Percentiles rank a stretch among this genome's conserved stretches.
These are phyloP conservation scores for Lophium mytilinum DNA, from an alignment of 495 filamentous ascomycete species.

Conservation along the genomic window DNA sequence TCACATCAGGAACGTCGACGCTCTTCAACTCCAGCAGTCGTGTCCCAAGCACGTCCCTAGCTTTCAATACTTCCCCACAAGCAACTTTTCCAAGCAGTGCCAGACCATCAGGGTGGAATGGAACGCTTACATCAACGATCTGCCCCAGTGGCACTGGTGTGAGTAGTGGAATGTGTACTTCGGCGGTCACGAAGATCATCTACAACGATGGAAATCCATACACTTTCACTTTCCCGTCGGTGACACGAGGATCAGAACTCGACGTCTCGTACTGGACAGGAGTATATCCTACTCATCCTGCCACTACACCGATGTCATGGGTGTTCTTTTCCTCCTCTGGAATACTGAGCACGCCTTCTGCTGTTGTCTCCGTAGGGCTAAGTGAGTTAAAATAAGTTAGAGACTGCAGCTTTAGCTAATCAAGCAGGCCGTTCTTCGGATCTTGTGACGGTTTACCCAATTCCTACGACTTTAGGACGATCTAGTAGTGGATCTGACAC, in stretches of 20 bases:
- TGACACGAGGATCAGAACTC: neutral
- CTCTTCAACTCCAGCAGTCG: neutral
- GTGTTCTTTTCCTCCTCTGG: no score
- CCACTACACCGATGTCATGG: neutral
- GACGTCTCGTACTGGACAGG: conserved; percentile 19
- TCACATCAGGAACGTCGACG: no score
- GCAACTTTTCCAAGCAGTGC: no score
- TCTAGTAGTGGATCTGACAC: neutral
- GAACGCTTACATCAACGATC: neutral
- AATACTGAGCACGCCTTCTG: no score
- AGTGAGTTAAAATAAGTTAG: no score
- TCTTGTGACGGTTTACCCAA: neutral
- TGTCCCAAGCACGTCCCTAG: no score
- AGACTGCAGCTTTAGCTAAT: no score
- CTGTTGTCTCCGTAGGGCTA: no score
- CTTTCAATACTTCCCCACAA: no score
- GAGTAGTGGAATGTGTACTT: no score
- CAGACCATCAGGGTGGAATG: neutral
- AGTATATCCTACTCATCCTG: conserved; percentile 3
- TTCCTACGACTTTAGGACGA: neutral
- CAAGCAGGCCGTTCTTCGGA: no score
- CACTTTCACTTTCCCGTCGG: conserved; percentile 15
- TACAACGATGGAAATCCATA: conserved; percentile 5
- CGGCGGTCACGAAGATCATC: conserved; percentile 2
- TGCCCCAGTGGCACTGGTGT: neutral